Percentiles rank a stretch among this genome's conserved stretches.
Conservation (phyloP, 164 flowering plant genomes). For the Nymphaea thermarum region DNA sequence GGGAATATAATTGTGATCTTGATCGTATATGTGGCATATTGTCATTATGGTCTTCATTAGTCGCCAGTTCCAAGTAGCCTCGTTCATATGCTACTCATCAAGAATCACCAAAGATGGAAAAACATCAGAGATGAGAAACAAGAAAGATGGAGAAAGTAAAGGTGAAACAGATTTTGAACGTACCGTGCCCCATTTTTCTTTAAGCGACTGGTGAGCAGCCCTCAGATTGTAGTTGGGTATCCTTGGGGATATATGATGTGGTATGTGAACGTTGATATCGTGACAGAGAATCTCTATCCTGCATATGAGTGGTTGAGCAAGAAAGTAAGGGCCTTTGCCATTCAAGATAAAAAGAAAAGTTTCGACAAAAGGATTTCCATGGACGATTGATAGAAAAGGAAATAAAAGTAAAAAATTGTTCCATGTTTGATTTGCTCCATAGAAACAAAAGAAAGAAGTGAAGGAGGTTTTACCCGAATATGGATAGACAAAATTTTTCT, state of each 20-base stretch:
- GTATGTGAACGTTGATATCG: slow-evolving; percentile 84
- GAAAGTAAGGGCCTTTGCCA: too few species aligned
- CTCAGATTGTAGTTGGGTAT: slow-evolving; percentile 86
- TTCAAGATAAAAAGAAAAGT: background rate
- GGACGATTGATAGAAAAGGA: too few species aligned
- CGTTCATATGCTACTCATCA: slow-evolving; percentile 55
- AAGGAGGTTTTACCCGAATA: too few species aligned
- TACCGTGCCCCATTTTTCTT: slow-evolving; percentile 90
- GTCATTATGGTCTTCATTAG: slow-evolving; percentile 94
- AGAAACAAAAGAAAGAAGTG: too few species aligned
- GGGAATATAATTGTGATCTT: slow-evolving; percentile 51
- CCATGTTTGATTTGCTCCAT: too few species aligned
- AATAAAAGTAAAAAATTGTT: too few species aligned
- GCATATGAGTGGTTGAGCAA: slow-evolving; percentile 1
- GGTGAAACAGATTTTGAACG: background rate
- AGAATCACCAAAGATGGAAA: background rate
- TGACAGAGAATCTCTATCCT: slow-evolving; percentile 46
- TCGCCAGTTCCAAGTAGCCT: slow-evolving; percentile 95
- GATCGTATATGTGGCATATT: slow-evolving; percentile 60
- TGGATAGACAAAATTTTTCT: too few species aligned
- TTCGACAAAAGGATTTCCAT: too few species aligned
- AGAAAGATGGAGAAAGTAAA: background rate
- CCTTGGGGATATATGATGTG: slow-evolving; percentile 79
- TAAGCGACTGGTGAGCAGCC: slow-evolving; percentile 60
- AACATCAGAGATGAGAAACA: background rate